Percentiles rank a stretch among this genome's conserved stretches.
These are phyloP conservation scores for Leccinum obscurum DNA, from an alignment of 768 basidiomycete species.

Conservation along the genomic window DNA sequence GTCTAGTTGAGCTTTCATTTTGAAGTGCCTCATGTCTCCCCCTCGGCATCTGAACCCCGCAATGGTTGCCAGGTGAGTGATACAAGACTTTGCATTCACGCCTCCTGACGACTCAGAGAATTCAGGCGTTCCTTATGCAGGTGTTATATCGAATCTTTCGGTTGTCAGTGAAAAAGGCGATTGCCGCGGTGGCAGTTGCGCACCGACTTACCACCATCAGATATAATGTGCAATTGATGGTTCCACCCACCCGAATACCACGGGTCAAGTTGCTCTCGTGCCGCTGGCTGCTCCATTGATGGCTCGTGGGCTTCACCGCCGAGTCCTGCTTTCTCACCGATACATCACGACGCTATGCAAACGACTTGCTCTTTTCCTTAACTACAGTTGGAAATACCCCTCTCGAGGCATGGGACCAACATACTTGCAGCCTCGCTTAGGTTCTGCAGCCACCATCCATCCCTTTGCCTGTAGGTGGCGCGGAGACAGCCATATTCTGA, in stretches of 20 bases:
- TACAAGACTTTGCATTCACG: conserved; percentile 18
- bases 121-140: conserved; percentile 5
- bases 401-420: conserved; percentile 21
- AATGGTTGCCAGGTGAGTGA: conserved; percentile 9
- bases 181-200: conserved; percentile 16
- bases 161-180: conserved; percentile 16
- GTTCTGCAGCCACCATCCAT: conserved; percentile 23
- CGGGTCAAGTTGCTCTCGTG: conserved; percentile 3
- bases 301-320: conserved; percentile 1
- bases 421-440: conserved; percentile 29
- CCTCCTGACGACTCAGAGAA: conserved; percentile 9
- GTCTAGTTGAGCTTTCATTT: conserved; percentile 26
- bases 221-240: background rate
- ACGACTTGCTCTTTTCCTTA: conserved; percentile 8
- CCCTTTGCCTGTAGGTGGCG: conserved; percentile 31
- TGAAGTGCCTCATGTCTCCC: conserved; percentile 18
- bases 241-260: conserved; percentile 8
- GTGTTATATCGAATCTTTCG: conserved; percentile 21
- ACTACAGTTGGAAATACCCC: conserved; percentile 18
- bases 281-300: conserved; percentile 3
- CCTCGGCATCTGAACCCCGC: conserved; percentile 19
- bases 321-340: conserved; percentile 10
- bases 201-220: conserved; percentile 13
- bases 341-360: conserved; percentile 7
- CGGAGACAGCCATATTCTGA: conserved; percentile 19